Conservation (phyloP, 805 yeast species). For the Candida sakaeoensis region DNA sequence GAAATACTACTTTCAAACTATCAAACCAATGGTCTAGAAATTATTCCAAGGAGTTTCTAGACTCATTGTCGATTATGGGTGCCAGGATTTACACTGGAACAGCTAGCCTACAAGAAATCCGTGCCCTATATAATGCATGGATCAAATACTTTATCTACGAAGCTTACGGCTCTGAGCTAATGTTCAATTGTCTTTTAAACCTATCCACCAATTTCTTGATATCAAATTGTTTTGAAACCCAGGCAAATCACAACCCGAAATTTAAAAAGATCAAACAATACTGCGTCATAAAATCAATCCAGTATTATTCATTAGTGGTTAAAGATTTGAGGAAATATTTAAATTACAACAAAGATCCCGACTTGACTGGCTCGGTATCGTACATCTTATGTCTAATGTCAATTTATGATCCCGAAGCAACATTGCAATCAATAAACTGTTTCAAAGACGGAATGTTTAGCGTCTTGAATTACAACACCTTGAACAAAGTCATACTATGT, state of each 20-base stretch:
- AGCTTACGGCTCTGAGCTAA: constrained; percentile 20
- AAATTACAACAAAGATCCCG: constrained; percentile 26
- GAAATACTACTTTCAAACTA: not conserved
- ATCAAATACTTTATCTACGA: constrained; percentile 26
- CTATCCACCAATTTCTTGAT: constrained; percentile 37
- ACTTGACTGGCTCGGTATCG: constrained; percentile 30
- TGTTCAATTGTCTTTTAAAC: constrained; percentile 37
- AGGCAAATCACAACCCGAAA: not conserved
- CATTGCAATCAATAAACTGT: constrained; percentile 31
- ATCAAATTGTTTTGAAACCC: constrained; percentile 18
- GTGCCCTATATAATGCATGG: constrained; percentile 31
- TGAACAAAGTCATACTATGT: constrained; percentile 16
- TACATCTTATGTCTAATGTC: constrained; percentile 38
- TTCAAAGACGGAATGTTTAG: constrained; percentile 40
- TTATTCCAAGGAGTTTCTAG: constrained; percentile 7
- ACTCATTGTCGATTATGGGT: constrained; percentile 10
- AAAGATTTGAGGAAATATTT: constrained; percentile 27
- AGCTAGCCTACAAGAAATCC: constrained; percentile 24
- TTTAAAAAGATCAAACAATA: not conserved
- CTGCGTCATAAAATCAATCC: constrained; percentile 29
- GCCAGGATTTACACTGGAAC: constrained; percentile 21
- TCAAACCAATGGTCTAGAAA: not conserved
- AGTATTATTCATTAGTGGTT: constrained; percentile 34
- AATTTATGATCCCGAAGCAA: constrained; percentile 42
- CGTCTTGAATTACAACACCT: constrained; percentile 22